Percentiles rank a stretch among this genome's conserved stretches.
These are phyloP conservation scores for Fusarium sp. DNA, from an alignment of 2,329 filamentous ascomycete genomes.

Conservation along the genomic window DNA sequence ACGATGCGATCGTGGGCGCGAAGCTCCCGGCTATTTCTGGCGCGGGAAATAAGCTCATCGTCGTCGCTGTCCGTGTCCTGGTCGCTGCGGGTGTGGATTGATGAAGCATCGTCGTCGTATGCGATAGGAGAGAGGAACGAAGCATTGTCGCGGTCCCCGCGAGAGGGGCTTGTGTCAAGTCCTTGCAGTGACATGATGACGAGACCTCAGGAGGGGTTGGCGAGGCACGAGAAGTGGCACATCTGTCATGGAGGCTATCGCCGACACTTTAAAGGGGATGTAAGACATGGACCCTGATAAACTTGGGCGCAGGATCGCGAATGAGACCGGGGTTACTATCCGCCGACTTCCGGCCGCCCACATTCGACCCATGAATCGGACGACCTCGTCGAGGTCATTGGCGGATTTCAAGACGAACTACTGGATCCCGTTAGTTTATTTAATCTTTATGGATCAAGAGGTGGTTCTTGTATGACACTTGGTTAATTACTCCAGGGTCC, in stretches of 20 bases:
- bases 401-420: slow-evolving; percentile 11
- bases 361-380: slow-evolving; percentile 15
- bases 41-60: slow-evolving; percentile 74
- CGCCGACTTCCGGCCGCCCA: slow-evolving; percentile 31
- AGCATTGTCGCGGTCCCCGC: slow-evolving; percentile 46
- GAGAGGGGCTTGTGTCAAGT: slow-evolving; percentile 37
- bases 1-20: slow-evolving; percentile 77
- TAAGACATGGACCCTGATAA: slow-evolving; percentile 36
- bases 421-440: slow-evolving; percentile 7
- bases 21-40: slow-evolving; percentile 77
- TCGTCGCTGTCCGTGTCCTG: slow-evolving; percentile 83
- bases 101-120: slow-evolving; percentile 77
- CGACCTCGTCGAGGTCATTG: slow-evolving; percentile 16
- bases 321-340: slow-evolving; percentile 41
- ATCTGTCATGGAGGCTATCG: slow-evolving; percentile 14
- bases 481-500: slow-evolving; percentile 4
- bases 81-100: slow-evolving; percentile 74
- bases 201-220: slow-evolving; percentile 27
- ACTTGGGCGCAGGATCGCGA: slow-evolving; percentile 20
- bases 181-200: slow-evolving; percentile 38
- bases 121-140: slow-evolving; percentile 72
- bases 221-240: slow-evolving; percentile 29
- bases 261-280: slow-evolving; percentile 34
- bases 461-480: background rate
- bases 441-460: slow-evolving; percentile 2